Conservation (phyloP, 1,284 basidiomycete genomes). For the Fomitiporia mediterranea region DNA sequence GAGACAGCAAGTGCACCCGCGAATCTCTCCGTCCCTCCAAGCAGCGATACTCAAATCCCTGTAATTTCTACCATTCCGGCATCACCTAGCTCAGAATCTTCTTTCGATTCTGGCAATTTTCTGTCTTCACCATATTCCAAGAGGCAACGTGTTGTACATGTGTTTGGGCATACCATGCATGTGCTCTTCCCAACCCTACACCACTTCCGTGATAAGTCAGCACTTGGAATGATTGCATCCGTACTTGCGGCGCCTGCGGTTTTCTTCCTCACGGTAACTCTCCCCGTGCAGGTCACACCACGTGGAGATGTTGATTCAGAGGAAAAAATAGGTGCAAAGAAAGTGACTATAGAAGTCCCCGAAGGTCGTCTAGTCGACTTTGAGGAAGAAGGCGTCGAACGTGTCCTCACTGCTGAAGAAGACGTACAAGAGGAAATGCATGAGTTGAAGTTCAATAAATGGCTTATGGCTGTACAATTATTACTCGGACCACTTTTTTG, state of each 20-base stretch:
- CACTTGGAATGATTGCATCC: slow-evolving; percentile 69
- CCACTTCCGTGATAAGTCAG: slow-evolving; percentile 67
- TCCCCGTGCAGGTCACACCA: slow-evolving; percentile 83
- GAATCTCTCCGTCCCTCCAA: neutral
- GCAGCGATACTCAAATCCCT: slow-evolving; percentile 19
- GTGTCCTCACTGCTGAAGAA: slow-evolving; percentile 59
- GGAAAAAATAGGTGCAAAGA: slow-evolving; percentile 32
- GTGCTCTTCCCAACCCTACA: slow-evolving; percentile 87
- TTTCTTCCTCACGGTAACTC: slow-evolving; percentile 79
- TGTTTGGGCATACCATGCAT: slow-evolving; percentile 43
- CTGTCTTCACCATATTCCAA: slow-evolving; percentile 28
- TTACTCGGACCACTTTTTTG: slow-evolving; percentile 76
- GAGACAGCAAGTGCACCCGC: neutral
- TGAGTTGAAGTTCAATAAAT: slow-evolving; percentile 70
- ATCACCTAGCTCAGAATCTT: slow-evolving; percentile 18
- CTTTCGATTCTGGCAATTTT: slow-evolving; percentile 19
- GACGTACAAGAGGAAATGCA: slow-evolving; percentile 61
- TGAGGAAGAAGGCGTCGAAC: slow-evolving; percentile 64
- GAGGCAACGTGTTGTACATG: slow-evolving; percentile 37
- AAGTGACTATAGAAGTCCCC: slow-evolving; percentile 23
- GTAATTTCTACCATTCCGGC: slow-evolving; percentile 28
- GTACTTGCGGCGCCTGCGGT: slow-evolving; percentile 86
- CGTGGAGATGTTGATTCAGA: slow-evolving; percentile 39
- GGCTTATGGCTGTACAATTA: slow-evolving; percentile 79
- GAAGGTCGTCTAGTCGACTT: slow-evolving; percentile 55